These are phyloP conservation scores for Castanopsis chinensis DNA, from an alignment of 306 rosid species.

Conservation along the genomic window DNA sequence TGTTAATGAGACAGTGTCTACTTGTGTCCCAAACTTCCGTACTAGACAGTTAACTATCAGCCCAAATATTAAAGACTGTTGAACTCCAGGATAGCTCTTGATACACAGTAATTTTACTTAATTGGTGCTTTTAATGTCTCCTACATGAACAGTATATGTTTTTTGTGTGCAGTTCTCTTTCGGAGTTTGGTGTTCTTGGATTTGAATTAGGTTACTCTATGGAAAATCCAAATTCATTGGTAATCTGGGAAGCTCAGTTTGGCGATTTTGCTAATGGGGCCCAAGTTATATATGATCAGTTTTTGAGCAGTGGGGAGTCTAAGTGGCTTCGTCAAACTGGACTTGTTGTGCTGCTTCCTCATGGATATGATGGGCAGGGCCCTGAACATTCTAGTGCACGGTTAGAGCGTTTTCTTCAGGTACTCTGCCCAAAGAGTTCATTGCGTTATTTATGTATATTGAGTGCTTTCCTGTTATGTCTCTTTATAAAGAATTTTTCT, in stretches of 20 bases:
- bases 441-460: not conserved
- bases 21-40: not conserved
- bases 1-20: not conserved
- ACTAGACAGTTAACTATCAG: not conserved
- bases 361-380: conserved; percentile 98
- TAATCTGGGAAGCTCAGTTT: conserved; percentile 98
- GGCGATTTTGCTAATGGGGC: conserved; percentile 99
- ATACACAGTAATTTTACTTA: not conserved
- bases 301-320: conserved; percentile 89
- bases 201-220: conserved; percentile 96
- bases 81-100: not conserved
- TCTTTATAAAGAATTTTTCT: not conserved
- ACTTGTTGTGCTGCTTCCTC: conserved; percentile 88
- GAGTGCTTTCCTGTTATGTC: not conserved
- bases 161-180: conserved; percentile 69
- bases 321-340: conserved; percentile 99
- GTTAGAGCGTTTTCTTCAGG: conserved; percentile 96
- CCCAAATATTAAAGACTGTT: not conserved
- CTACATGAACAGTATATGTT: conserved; percentile 17
- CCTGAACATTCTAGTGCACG: conserved; percentile 97
- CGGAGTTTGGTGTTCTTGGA: conserved; percentile 96
- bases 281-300: conserved; percentile 93
- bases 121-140: conserved; percentile 16
- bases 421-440: conserved; percentile 1
- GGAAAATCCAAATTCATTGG: conserved; percentile 95